Conservation (phyloP, 2,329 filamentous ascomycete genomes). For the Myriosclerotinia duriaeana region DNA sequence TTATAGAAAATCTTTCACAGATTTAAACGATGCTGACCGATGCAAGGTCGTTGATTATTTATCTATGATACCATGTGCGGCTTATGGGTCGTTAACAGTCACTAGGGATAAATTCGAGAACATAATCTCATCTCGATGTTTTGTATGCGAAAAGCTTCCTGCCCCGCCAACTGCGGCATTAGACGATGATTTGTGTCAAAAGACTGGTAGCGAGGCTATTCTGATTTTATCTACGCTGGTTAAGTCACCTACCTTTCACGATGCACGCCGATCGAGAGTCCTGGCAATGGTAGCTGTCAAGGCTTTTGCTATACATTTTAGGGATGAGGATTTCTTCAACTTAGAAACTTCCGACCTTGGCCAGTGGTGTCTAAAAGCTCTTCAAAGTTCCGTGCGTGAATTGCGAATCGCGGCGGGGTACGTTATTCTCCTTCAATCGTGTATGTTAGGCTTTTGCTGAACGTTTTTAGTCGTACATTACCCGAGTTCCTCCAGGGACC, state of each 20-base stretch:
- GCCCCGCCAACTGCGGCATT: conserved; percentile 26
- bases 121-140: conserved; percentile 35
- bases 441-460: conserved; percentile 20
- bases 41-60: conserved; percentile 55
- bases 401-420: conserved; percentile 77
- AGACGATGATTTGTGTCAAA: conserved; percentile 29
- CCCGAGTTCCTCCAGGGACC: conserved; percentile 61
- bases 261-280: conserved; percentile 62
- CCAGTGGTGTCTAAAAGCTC: conserved; percentile 76
- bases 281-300: conserved; percentile 70
- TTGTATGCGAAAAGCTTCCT: conserved; percentile 35
- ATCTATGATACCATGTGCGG: conserved; percentile 57
- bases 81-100: conserved; percentile 47
- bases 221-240: conserved; percentile 49
- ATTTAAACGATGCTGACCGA: conserved; percentile 50
- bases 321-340: conserved; percentile 59
- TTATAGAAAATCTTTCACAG: conserved; percentile 45
- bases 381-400: conserved; percentile 83
- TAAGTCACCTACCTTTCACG: conserved; percentile 47
- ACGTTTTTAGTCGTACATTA: conserved; percentile 56
- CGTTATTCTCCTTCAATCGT: conserved; percentile 22
- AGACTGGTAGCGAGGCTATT: conserved; percentile 44
- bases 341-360: conserved; percentile 67
- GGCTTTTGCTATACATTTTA: conserved; percentile 66
- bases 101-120: conserved; percentile 37